Conservation (phyloP, 306 rosid genomes). For the Quercus dentata region DNA sequence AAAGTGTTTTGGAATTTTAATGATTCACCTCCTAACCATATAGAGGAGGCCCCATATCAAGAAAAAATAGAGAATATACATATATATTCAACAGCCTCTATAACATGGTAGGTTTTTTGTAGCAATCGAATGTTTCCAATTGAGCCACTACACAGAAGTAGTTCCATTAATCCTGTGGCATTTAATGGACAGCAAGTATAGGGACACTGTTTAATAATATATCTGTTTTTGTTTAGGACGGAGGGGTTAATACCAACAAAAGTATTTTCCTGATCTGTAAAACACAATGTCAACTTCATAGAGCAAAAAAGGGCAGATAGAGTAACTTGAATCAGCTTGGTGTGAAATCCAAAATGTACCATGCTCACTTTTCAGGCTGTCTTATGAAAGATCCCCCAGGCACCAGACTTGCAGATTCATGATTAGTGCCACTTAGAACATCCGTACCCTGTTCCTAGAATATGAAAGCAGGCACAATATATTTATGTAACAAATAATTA, state of each 20-base stretch:
- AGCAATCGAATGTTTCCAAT: too few species aligned
- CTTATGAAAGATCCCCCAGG: constrained; percentile 30
- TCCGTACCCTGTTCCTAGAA: constrained; percentile 30
- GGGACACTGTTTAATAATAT: background rate
- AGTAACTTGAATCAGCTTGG: background rate
- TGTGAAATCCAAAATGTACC: constrained; percentile 8
- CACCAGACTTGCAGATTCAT: constrained; percentile 32
- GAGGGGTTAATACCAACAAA: background rate
- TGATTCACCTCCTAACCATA: background rate
- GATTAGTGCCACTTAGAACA: constrained; percentile 27
- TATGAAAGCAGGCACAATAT: background rate
- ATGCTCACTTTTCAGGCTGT: constrained; percentile 23
- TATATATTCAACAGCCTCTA: background rate
- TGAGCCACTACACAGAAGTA: background rate
- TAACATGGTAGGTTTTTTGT: background rate
- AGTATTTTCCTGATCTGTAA: background rate
- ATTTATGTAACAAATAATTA: background rate
- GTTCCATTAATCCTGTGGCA: background rate
- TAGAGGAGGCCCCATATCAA: background rate
- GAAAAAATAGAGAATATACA: background rate
- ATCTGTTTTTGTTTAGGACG: background rate
- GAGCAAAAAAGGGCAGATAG: background rate
- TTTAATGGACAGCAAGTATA: background rate
- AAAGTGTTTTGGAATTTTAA: background rate
- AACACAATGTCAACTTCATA: background rate